Evolutionary conservation across 106 monocot genomes (phyloP), one percentile per base, ranked within the genome.

Genomic region (Dendrobium catenatum): DNA sequence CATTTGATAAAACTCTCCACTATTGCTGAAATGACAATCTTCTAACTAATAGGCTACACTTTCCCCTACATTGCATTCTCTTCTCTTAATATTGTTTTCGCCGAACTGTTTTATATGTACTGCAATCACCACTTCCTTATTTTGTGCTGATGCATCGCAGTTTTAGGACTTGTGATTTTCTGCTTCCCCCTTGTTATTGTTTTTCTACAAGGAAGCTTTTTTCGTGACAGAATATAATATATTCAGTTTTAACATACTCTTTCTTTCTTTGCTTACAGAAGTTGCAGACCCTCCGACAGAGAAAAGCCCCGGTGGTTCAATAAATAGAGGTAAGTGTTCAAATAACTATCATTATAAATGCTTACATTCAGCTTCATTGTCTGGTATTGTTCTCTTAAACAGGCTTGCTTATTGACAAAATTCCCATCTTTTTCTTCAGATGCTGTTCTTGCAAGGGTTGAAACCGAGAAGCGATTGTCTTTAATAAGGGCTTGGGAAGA

Each of bases 401-500:
- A 56, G 40, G 75, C 66, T 3, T 1, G 75, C 66, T 3, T 4
- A 80, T 37, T 5, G 49, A 20, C 19, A 5, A 41, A 22, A 46
- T 20, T 49, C 37, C 9, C 78, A 26, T n/a, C 48, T 16, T 19
- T 33, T 29, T 59, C 8, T 44, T 13, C 80, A 88, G 88, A 91
- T 86, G 79, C 82, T 66, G 82, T 84, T 88, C 90, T 91, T 84
- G 68, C 86, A 48, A 81, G 84, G 46, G 77, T 91, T 37, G 86
- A 82, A 80, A 91, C 84, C 10, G 90, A 91, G 81, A 91, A 91
- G 80, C 82, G 86, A 46, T 55, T 84, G 77, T 86, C 90, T 47
- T 81, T 91, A 74, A 91, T 88, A 80, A 86, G 33, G 66, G 90
- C 90, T 51, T 91, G 90, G 90, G 90, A 91, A 78, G 90, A 91